Percentiles rank a stretch among this genome's conserved stretches.
Evolutionary conservation across 2,329 filamentous ascomycete species (phyloP).

Genomic region (Botryotinia calthae): DNA sequence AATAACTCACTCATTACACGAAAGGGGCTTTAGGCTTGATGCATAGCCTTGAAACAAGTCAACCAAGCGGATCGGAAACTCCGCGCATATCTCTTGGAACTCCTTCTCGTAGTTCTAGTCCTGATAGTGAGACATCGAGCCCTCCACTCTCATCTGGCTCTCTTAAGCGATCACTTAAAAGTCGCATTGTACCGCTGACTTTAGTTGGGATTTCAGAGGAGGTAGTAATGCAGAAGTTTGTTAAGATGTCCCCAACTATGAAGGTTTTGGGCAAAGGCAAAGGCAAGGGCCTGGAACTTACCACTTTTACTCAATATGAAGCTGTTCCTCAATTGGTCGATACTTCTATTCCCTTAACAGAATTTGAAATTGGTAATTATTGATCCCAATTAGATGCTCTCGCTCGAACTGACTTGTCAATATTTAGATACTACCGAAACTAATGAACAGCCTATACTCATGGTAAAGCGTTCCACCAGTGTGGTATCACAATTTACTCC

Average conservation of each 20-base stretch:
- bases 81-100: neutral
- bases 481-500: neutral
- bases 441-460: neutral
- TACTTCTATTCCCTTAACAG: neutral
- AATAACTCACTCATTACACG: neutral
- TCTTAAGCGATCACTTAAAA: neutral
- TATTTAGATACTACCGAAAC: neutral
- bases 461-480: neutral
- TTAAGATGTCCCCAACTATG: neutral
- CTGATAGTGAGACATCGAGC: neutral
- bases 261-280: neutral
- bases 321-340: constrained; percentile 7
- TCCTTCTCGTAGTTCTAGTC: neutral
- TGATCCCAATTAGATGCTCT: neutral
- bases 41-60: neutral
- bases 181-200: neutral
- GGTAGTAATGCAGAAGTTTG: neutral
- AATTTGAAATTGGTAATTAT: neutral
- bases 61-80: neutral
- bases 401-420: neutral
- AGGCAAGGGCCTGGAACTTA: constrained; percentile 1
- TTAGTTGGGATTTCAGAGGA: constrained; percentile 7
- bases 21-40: neutral
- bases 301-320: constrained; percentile 3
- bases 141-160: neutral